A percentile compares a stretch with the other conserved stretches of the same genome.
Conservation (phyloP, 768 basidiomycete genomes). For the Lactarius hengduanensis region DNA sequence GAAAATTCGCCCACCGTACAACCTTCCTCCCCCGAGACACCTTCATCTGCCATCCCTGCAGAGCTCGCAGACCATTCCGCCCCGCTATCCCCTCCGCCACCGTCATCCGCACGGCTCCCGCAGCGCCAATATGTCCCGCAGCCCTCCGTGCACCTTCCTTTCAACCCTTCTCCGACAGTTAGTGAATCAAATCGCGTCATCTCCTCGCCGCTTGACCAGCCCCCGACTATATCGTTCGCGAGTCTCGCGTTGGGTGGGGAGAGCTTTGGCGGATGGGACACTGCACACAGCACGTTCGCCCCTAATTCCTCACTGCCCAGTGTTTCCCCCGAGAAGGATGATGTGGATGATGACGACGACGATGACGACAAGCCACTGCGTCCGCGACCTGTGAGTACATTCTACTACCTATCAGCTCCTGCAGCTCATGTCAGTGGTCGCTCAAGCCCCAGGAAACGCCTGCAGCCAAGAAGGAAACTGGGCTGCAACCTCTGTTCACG, state of each 20-base stretch:
- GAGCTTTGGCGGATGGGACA: slow-evolving; percentile 51
- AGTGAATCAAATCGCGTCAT: slow-evolving; percentile 27
- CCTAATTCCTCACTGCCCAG: slow-evolving; percentile 34
- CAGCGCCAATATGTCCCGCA: slow-evolving; percentile 25
- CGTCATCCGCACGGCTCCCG: slow-evolving; percentile 27
- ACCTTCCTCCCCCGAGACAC: slow-evolving; percentile 14
- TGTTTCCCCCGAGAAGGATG: slow-evolving; percentile 18
- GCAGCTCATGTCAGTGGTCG: slow-evolving; percentile 3
- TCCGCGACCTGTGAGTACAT: slow-evolving; percentile 32
- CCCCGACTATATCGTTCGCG: slow-evolving; percentile 37
- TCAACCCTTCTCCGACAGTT: slow-evolving; percentile 1
- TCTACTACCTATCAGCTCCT: slow-evolving; percentile 6
- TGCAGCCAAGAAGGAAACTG: slow-evolving; percentile 39
- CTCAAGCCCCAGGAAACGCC: slow-evolving; percentile 18
- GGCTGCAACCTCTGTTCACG: slow-evolving; percentile 67
- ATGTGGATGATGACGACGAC: slow-evolving; percentile 35
- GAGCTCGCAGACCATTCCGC: slow-evolving; percentile 19
- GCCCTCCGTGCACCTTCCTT: slow-evolving; percentile 16
- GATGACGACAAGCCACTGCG: slow-evolving; percentile 37
- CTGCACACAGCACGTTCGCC: slow-evolving; percentile 31
- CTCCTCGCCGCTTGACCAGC: slow-evolving; percentile 36
- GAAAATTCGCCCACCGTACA: not conserved
- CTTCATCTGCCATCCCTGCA: slow-evolving; percentile 15
- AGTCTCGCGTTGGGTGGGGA: slow-evolving; percentile 52
- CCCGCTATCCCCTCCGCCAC: slow-evolving; percentile 22